phyloP scores from a whole-genome alignment of 495 filamentous ascomycete genomes.

The Aspergillus homomorphus region DNA sequence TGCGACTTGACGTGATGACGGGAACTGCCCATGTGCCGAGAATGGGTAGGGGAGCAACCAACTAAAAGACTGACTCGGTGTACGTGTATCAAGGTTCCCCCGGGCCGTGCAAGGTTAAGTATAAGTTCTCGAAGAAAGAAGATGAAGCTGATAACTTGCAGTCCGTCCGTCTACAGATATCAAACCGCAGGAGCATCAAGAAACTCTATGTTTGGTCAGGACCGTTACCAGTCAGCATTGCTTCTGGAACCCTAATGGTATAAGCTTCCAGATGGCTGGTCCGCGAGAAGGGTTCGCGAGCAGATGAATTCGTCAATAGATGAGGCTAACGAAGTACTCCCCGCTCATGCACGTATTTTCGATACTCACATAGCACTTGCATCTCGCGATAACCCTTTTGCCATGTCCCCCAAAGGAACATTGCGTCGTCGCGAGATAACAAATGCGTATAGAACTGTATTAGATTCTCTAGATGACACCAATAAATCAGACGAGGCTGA shows the following conservation, averaged over 20 bases:
- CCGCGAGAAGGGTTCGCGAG: slow-evolving; percentile 23
- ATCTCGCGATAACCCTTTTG: slow-evolving; percentile 2
- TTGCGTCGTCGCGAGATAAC: slow-evolving; percentile 2
- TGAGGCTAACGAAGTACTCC: slow-evolving; percentile 38
- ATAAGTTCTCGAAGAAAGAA: too few relatives aligned
- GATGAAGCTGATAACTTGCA: slow-evolving; percentile 33
- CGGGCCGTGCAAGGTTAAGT: too few relatives aligned
- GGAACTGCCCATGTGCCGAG: too few relatives aligned
- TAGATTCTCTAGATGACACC: slow-evolving; percentile 33
- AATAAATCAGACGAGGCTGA: neutral
- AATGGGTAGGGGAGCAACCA: too few relatives aligned
- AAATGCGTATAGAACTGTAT: neutral
- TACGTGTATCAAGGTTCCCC: too few relatives aligned
- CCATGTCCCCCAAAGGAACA: slow-evolving; percentile 8
- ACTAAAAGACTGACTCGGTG: too few relatives aligned
- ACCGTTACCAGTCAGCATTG: slow-evolving; percentile 32
- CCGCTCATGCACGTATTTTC: slow-evolving; percentile 34
- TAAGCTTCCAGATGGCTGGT: slow-evolving; percentile 17
- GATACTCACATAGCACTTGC: slow-evolving; percentile 5
- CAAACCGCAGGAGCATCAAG: too few relatives aligned
- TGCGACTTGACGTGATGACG: too few relatives aligned
- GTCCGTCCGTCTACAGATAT: too few relatives aligned
- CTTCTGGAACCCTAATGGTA: slow-evolving; percentile 32
- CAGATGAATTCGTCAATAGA: slow-evolving; percentile 45
- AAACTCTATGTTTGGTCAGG: slow-evolving; percentile 36